A percentile compares a stretch with the other conserved stretches of the same genome.
phyloP scores from a whole-genome alignment of 2,329 filamentous ascomycete genomes.

The Alternaria gansuensis region DNA sequence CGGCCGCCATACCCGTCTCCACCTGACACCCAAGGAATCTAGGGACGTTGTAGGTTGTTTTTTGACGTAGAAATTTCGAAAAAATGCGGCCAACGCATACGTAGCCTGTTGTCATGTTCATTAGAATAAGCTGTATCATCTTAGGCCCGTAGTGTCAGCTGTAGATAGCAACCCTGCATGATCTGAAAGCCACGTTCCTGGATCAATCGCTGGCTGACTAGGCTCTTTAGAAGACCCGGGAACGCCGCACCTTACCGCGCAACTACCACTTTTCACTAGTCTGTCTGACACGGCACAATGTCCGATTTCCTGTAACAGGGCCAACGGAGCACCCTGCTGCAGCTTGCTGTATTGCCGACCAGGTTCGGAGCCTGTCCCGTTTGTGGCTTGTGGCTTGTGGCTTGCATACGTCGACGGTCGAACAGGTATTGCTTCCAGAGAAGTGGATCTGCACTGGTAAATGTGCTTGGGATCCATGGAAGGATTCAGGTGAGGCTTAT shows the following conservation, averaged over 20 bases:
- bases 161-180: conserved; percentile 16
- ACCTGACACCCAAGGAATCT: conserved; percentile 1
- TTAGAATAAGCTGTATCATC: background rate
- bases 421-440: conserved; percentile 15
- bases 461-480: background rate
- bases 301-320: conserved; percentile 10
- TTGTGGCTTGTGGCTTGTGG: conserved; percentile 18
- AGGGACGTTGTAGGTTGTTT: background rate
- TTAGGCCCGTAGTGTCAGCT: background rate
- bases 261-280: conserved; percentile 15
- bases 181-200: conserved; percentile 16
- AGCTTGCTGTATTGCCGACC: conserved; percentile 7
- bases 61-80: background rate
- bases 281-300: conserved; percentile 10
- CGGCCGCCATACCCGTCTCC: conserved; percentile 12
- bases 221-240: conserved; percentile 6
- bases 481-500: conserved; percentile 1
- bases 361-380: conserved; percentile 17
- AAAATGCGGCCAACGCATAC: background rate
- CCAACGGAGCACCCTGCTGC: conserved; percentile 9
- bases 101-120: background rate
- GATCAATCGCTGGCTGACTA: conserved; percentile 15
- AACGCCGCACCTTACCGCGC: conserved; percentile 20
- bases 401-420: conserved; percentile 16
- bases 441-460: conserved; percentile 11